Conservation (phyloP, 345 rosid species). For the Murraya koenigii region DNA sequence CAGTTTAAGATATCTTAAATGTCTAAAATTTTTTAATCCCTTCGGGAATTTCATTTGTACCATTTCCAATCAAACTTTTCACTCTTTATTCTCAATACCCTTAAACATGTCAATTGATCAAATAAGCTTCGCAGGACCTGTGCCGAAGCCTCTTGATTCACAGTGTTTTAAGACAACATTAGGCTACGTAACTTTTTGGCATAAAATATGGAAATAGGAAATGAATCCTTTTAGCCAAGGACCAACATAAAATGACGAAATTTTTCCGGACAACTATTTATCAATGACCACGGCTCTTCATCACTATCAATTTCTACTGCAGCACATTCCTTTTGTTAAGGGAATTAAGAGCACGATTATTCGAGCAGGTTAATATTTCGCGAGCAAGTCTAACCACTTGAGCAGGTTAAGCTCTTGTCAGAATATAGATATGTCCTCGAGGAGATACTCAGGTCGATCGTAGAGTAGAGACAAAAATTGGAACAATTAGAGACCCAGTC, state of each 20-base stretch:
- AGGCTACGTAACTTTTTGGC: background rate
- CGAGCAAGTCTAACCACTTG: too few species aligned
- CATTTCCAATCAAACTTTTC: too few species aligned
- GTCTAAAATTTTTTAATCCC: background rate
- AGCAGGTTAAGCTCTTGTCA: too few species aligned
- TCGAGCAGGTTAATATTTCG: too few species aligned
- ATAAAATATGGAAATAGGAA: background rate
- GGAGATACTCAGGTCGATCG: too few species aligned
- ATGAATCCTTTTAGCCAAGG: background rate
- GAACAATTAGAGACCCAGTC: too few species aligned
- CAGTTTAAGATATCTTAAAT: background rate
- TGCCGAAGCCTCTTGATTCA: too few species aligned
- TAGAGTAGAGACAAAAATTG: too few species aligned
- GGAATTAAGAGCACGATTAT: too few species aligned
- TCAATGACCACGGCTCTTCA: too few species aligned
- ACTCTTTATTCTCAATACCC: background rate
- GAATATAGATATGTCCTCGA: too few species aligned
- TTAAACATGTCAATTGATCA: background rate
- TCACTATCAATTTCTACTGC: background rate
- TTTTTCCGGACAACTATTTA: background rate
- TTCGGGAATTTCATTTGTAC: background rate
- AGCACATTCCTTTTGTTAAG: background rate
- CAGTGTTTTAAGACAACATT: background rate
- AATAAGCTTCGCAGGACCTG: background rate
- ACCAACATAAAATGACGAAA: background rate